phyloP scores from a whole-genome alignment of 805 yeast genomes.

The Nakazawaea populi region DNA sequence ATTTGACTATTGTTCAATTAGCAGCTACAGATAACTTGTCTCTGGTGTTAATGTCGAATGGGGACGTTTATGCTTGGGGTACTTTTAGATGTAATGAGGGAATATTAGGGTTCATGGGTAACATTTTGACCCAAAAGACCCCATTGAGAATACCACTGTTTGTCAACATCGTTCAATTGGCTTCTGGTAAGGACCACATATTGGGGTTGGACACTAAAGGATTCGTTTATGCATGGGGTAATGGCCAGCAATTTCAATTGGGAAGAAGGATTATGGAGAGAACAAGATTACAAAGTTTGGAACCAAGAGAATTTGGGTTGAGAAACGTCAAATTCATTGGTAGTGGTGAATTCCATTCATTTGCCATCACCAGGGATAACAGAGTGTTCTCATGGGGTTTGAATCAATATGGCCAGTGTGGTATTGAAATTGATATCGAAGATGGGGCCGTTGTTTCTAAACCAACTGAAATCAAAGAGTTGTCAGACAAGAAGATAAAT shows the following conservation, averaged over 20 bases:
- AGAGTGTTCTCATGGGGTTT: conserved; percentile 88
- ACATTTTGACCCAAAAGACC: conserved; percentile 52
- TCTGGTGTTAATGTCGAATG: conserved; percentile 70
- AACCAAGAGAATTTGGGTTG: conserved; percentile 80
- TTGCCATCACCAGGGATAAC: conserved; percentile 75
- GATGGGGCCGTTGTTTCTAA: conserved; percentile 78
- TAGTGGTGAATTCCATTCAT: conserved; percentile 93
- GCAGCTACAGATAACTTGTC: conserved; percentile 93
- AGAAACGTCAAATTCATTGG: conserved; percentile 75
- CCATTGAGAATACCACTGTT: conserved; percentile 63
- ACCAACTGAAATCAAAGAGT: conserved; percentile 69
- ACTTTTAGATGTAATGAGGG: conserved; percentile 95
- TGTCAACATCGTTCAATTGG: conserved; percentile 71
- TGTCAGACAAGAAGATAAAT: conserved; percentile 52
- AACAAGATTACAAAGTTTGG: conserved; percentile 65
- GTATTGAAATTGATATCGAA: conserved; percentile 67
- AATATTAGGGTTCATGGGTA: conserved; percentile 70
- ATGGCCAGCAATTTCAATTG: conserved; percentile 87
- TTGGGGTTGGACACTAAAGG: conserved; percentile 82
- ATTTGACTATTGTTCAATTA: conserved; percentile 61
- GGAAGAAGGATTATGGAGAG: conserved; percentile 84
- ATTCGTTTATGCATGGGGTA: conserved; percentile 94
- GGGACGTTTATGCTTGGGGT: conserved; percentile 97
- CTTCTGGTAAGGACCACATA: conserved; percentile 90
- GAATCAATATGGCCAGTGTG: conserved; percentile 97